A percentile compares a stretch with the other conserved stretches of the same genome.
These are phyloP conservation scores for Geranium rotundifolium DNA, from an alignment of 345 rosid genomes.

Conservation along the genomic window DNA sequence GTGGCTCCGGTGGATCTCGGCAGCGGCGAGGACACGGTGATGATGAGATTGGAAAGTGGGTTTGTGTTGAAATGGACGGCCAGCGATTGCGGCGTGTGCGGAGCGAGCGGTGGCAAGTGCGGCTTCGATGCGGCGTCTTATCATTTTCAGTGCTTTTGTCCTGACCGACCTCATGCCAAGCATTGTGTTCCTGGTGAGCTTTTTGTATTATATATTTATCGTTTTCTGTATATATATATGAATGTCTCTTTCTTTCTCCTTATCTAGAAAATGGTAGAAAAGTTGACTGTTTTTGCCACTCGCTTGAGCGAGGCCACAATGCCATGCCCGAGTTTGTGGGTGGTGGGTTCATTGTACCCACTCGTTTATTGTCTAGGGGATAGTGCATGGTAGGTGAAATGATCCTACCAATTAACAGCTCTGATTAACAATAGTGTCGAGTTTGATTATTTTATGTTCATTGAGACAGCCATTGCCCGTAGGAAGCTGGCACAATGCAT, in stretches of 20 bases:
- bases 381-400: not conserved
- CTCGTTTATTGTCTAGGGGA: not conserved
- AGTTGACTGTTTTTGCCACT: not conserved
- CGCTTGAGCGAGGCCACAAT: not conserved
- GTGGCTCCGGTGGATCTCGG: constrained; percentile 18
- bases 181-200: constrained; percentile 16
- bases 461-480: too few relatives aligned
- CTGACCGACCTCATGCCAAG: constrained; percentile 38
- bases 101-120: constrained; percentile 33
- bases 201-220: not conserved
- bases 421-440: not conserved
- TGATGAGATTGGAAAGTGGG: constrained; percentile 15
- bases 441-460: too few relatives aligned
- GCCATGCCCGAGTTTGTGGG: not conserved
- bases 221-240: not conserved
- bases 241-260: not conserved
- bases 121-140: constrained; percentile 14
- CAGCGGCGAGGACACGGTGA: not conserved
- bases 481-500: not conserved
- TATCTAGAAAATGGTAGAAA: not conserved
- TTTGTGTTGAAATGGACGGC: constrained; percentile 37
- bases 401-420: too few relatives aligned
- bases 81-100: constrained; percentile 27
- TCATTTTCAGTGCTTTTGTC: constrained; percentile 40
- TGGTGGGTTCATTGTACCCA: not conserved